Evolutionary conservation across 2,329 filamentous ascomycete genomes (phyloP), one percentile per base, ranked within the genome.

Genomic region (Passalora sequoiae): DNA sequence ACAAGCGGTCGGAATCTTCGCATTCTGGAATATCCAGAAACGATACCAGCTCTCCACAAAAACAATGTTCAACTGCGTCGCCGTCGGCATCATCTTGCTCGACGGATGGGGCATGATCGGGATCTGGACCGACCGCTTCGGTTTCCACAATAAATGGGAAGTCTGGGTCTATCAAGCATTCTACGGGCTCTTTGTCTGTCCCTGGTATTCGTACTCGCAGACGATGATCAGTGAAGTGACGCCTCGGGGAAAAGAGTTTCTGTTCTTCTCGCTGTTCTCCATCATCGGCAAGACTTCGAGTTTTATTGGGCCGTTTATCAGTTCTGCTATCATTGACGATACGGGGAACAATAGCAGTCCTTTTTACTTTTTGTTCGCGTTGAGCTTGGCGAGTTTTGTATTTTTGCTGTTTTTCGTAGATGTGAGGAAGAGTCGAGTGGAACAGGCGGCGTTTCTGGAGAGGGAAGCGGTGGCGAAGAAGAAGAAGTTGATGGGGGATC

Each of bases 181-280:
- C 51, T 84, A 83, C 54, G 81, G 81, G 0, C 66, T 85, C 1
- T 73, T 83, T 35, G 77, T 84, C 5, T 83, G 80, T 50, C 80
- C 81, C 0, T 84, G 80, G 80, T 84, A 84, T 61, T 79, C 76
- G 36, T 85, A 85, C 62, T 78, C 74, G 0, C 81, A 84, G 59
- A 84, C 81, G 54, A 81, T 85, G 74, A 85, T 85, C 52, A 78
- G 75, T 2, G 81, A 83, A 53, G 79, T 85, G 2, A 83, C 80
- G 0, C 81, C 81, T 0, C 70, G 78, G 4, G 81, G 81, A 27
- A 79, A 83, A 55, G 82, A 84, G 52, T 84, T 83, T 54, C 66
- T 85, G 8, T 85, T 85, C 69, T 86, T 85, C 70, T 76, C 72
- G 35, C 63, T 85, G 1, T 84, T 84, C 64, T 80, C 75, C 49